Evolutionary conservation across 2,329 filamentous ascomycete species (phyloP), one percentile per base, ranked within the genome.

Genomic region (Exophiala oligosperma): DNA sequence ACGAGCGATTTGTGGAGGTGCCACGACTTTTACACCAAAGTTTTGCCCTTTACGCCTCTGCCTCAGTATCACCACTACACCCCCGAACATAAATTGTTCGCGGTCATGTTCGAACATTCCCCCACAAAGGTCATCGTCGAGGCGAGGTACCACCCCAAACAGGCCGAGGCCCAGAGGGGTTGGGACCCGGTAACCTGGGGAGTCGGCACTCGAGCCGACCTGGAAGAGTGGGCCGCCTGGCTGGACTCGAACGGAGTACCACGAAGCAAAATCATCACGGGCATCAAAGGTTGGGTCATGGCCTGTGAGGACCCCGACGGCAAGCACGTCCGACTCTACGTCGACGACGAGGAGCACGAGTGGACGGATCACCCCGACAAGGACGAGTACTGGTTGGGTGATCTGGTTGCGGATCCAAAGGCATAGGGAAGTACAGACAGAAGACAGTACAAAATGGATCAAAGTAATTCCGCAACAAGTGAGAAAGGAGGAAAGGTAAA

Each of bases 61-160:
- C 52, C 52, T 11, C 52, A 54, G 11, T 54, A n/a, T 12, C n/a
- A 54, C 52, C 52, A 54, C 40, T 54, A 32, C 52, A 54, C 52
- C 24, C 52, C 52, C 21, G 52, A 54, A 1, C 52, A 54, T 21
- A n/a, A 54, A 32, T 23, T 54, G 2, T 54, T 54, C 24, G 52
- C 52, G 4, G 23, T 32, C 5, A 54, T 54, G 52, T 47, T 54
- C 26, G 41, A 32, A 40, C 28, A 54, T 29, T 26, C 21, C 1
- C 40, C 41, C n/a, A 35, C 24, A 1, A 37, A 37, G 6, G n/a
- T 54, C 2, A 35, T 54, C 26, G 40, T 54, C 11, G 52, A 54
- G 41, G 52, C 41, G 26, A 40, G 52, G 23, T 48, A 54, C 17
- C 24, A 54, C 24, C 52, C 52, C 12, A 2, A 46, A 8, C 52